Base-by-base conservation (phyloP, 2,329 filamentous ascomycete genomes). In the Aureobasidium sp. region DNA sequence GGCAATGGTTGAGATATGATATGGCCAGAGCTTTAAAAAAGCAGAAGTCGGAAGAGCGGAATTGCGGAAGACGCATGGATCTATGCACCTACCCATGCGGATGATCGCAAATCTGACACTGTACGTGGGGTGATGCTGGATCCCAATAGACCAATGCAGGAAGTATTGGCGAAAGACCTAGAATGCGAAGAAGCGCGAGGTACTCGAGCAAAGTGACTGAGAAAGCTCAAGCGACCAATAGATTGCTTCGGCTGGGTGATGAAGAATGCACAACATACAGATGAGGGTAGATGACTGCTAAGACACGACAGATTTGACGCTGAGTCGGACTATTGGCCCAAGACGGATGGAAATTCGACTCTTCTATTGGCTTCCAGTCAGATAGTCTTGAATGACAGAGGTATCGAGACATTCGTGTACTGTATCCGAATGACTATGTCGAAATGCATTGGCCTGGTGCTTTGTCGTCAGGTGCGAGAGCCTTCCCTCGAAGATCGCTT, bases 301-400 rank as follows among this genome's bases (percentile, higher is more conserved):
- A 59, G 55, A 27, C 55, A 48, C 9, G n/a, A 48, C 42, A 59
- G 42, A 59, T 47, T 59, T 48, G 55, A 37, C 55, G 55, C 55
- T 36, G 20, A n/a, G 51, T 14, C 41, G n/a, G n/a, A 14, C 20
- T 15, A 15, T 31, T 8, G 8, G n/a, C 48, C 31, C 44, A 48
- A 39, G 42, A 39, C 55, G 55, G 55, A 59, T 48, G 31, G 25
- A 39, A 22, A 36, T 34, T 34, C 34, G 34, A 48, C 29, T 2
- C 1, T 44, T 36, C 15, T 12, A 37, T 59, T 59, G 41, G 55
- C n/a, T 9, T 25, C 22, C 44, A 29, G 29, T 11, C 14, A 7
- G 22, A 29, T 3, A 7, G 11, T 8, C 20, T 8, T 12, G n/a
- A 3, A 31, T 42, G 17, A 20, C 37, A 42, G 15, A n/a, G 3